Percentiles rank a stretch among this genome's conserved stretches.
Evolutionary conservation across 2,329 filamentous ascomycete species (phyloP).

Genomic region (Laburnicola sp.): DNA sequence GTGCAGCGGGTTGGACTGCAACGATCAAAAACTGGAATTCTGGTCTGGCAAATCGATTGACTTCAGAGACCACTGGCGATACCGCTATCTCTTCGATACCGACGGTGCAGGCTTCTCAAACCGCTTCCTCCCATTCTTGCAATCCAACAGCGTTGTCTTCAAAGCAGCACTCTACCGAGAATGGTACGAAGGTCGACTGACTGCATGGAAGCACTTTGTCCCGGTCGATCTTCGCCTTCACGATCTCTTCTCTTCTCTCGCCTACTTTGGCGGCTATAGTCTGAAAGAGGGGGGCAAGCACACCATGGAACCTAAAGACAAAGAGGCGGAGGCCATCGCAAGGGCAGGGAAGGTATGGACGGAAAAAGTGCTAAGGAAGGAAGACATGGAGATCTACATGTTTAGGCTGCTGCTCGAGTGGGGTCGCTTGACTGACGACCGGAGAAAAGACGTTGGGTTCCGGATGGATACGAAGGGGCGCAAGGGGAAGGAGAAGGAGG

Average conservation of each 20-base stretch:
- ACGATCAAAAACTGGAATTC: conserved; percentile 58
- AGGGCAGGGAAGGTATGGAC: conserved; percentile 36
- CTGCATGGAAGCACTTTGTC: conserved; percentile 79
- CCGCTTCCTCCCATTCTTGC: conserved; percentile 65
- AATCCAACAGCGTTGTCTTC: conserved; percentile 69
- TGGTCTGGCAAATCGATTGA: conserved; percentile 50
- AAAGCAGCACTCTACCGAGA: conserved; percentile 73
- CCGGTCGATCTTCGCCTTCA: conserved; percentile 75
- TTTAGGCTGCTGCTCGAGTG: conserved; percentile 79
- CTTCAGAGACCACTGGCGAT: conserved; percentile 63
- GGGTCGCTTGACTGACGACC: conserved; percentile 43
- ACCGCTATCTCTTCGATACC: conserved; percentile 72
- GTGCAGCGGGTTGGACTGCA: conserved; percentile 58
- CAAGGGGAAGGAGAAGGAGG: conserved; percentile 7
- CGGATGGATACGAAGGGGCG: conserved; percentile 20
- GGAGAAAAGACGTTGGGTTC: conserved; percentile 40
- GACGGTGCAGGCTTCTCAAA: conserved; percentile 71
- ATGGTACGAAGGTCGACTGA: conserved; percentile 76
- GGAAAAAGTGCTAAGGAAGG: conserved; percentile 42
- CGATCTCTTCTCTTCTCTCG: conserved; percentile 71
- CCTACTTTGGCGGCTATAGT: conserved; percentile 63
- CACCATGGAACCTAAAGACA: conserved; percentile 30
- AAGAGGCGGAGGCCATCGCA: conserved; percentile 40
- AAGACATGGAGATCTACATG: conserved; percentile 78
- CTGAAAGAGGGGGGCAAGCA: conserved; percentile 28